Evolutionary conservation across 2,329 filamentous ascomycete genomes (phyloP).

Genomic region (Lachnellula occidentalis): DNA sequence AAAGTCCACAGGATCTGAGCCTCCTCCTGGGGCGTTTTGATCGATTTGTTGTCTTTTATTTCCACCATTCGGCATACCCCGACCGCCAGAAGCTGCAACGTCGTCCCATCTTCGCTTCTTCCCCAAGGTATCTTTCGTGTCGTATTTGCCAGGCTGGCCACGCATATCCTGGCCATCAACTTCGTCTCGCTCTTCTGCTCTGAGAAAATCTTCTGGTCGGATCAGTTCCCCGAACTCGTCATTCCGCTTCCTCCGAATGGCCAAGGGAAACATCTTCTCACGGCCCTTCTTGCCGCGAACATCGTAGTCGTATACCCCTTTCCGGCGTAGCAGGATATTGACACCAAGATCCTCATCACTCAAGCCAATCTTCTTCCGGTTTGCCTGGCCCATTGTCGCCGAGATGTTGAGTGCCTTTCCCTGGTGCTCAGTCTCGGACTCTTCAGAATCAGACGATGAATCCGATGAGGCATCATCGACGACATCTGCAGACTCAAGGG

Average conservation of each 20-base stretch:
- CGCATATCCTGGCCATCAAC: constrained; percentile 60
- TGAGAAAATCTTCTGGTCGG: constrained; percentile 85
- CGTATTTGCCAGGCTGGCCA: constrained; percentile 43
- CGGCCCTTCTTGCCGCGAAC: constrained; percentile 85
- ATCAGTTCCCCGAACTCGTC: constrained; percentile 96
- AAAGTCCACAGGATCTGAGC: constrained; percentile 38
- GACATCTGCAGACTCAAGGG: constrained; percentile 66
- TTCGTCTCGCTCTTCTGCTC: constrained; percentile 84
- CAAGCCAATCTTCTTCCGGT: constrained; percentile 77
- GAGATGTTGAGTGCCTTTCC: constrained; percentile 88
- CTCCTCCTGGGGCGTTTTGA: constrained; percentile 27
- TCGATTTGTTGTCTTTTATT: constrained; percentile 56
- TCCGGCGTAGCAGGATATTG: constrained; percentile 82
- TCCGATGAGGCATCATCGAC: constrained; percentile 83
- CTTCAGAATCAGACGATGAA: constrained; percentile 79
- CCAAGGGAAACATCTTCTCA: constrained; percentile 86
- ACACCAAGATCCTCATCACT: constrained; percentile 89
- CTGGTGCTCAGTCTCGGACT: constrained; percentile 84
- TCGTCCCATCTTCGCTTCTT: constrained; percentile 96
- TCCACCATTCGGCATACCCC: constrained; percentile 36
- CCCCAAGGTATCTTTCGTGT: constrained; percentile 61
- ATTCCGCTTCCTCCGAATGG: constrained; percentile 68
- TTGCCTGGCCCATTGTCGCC: constrained; percentile 75
- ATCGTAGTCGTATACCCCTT: constrained; percentile 89
- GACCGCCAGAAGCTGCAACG: constrained; percentile 39